Percentiles rank a stretch among this genome's conserved stretches.
Conservation (phyloP, 1,139 yeast species). For the Geotrichum europaeum region DNA sequence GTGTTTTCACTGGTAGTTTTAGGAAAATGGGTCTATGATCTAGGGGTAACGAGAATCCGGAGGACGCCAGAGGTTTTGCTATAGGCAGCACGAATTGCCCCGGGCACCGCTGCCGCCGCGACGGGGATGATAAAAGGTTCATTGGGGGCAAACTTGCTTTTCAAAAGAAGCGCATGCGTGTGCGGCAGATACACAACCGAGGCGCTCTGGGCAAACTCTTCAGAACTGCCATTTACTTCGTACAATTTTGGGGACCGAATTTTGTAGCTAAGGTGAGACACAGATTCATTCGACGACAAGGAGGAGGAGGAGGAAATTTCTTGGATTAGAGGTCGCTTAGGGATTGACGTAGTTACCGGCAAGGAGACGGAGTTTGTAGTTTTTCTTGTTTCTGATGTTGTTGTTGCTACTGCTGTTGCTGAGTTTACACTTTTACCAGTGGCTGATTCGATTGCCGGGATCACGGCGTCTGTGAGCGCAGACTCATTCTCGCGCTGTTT, state of each 20-base stretch:
- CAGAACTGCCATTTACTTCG: constrained; percentile 5
- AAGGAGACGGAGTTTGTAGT: not conserved
- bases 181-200: constrained; percentile 1
- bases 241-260: not conserved
- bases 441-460: not conserved
- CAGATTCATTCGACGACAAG: not conserved
- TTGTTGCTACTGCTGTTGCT: not conserved
- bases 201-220: constrained; percentile 3
- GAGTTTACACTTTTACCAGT: not conserved
- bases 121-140: constrained; percentile 3
- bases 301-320: constrained; percentile 9
- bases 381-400: not conserved
- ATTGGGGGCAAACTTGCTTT: not conserved
- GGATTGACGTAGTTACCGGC: not conserved
- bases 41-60: not conserved
- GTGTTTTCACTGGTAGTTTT: not conserved
- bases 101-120: not conserved
- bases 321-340: constrained; percentile 6
- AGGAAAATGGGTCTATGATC: not conserved
- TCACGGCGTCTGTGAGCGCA: not conserved
- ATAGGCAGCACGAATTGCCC: not conserved
- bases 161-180: constrained; percentile 6
- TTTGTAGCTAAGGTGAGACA: not conserved
- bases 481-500: constrained; percentile 13
- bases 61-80: not conserved